A percentile compares a stretch with the other conserved stretches of the same genome.
Conservation (phyloP, 345 rosid species). For the Brassica incana region DNA sequence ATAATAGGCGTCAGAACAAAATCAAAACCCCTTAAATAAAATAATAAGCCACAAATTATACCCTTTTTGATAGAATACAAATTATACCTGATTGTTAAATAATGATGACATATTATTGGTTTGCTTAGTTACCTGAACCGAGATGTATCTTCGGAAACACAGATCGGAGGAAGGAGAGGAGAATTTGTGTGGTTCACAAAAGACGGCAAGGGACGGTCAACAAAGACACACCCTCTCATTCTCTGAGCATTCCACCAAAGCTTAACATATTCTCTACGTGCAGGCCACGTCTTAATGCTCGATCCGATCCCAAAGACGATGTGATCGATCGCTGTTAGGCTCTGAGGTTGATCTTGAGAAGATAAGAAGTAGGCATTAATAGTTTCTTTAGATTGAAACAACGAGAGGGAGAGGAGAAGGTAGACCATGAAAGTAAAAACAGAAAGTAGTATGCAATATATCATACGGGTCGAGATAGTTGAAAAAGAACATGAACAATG, state of each 20-base stretch:
- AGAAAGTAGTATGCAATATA: constrained; percentile 42
- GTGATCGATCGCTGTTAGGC: constrained; percentile 49
- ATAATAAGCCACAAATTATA: background rate
- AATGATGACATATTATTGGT: background rate
- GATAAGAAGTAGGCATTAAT: constrained; percentile 25
- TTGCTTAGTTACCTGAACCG: constrained; percentile 43
- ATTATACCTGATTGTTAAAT: background rate
- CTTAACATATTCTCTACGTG: constrained; percentile 57
- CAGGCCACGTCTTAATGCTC: constrained; percentile 52
- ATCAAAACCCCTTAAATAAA: background rate
- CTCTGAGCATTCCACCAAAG: constrained; percentile 69
- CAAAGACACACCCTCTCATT: constrained; percentile 82
- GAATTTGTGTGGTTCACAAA: constrained; percentile 24
- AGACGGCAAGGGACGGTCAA: constrained; percentile 38
- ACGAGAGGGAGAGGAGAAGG: constrained; percentile 45
- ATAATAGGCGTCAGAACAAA: background rate
- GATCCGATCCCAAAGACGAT: constrained; percentile 73
- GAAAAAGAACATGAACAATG: constrained; percentile 36
- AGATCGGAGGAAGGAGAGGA: constrained; percentile 56
- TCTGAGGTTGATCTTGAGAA: constrained; percentile 37
- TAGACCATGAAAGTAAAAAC: constrained; percentile 50
- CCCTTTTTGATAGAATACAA: background rate
- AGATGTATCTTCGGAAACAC: constrained; percentile 71
- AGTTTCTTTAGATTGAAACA: constrained; percentile 42
- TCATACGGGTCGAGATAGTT: constrained; percentile 27